Evolutionary conservation across 2,329 filamentous ascomycete genomes (phyloP).

Genomic region (Seiridium cupressi): DNA sequence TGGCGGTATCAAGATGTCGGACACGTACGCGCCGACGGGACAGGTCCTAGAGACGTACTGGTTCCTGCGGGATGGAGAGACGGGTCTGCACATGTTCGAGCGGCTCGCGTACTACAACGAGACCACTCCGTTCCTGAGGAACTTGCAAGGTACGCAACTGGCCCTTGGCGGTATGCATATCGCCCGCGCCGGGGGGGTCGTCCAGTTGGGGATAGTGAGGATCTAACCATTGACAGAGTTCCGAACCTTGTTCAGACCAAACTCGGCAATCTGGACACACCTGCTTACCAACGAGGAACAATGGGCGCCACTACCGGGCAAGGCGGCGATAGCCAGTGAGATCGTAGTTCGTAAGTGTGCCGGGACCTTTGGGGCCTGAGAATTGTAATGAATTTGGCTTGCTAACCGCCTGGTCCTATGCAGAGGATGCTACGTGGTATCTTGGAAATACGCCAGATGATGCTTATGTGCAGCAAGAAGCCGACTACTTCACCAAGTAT

Average conservation of each 20-base stretch:
- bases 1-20: conserved; percentile 58
- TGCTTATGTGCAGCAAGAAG: conserved; percentile 52
- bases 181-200: neutral
- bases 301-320: conserved; percentile 50
- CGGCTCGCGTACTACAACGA: conserved; percentile 59
- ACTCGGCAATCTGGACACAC: conserved; percentile 60
- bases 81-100: conserved; percentile 57
- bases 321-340: conserved; percentile 35
- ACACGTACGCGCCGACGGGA: conserved; percentile 55
- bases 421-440: conserved; percentile 58
- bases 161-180: neutral
- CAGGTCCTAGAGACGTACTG: conserved; percentile 63
- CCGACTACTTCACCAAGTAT: conserved; percentile 67
- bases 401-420: conserved; percentile 22
- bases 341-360: conserved; percentile 43
- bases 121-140: conserved; percentile 52
- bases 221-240: conserved; percentile 38
- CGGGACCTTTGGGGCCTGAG: neutral
- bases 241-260: conserved; percentile 59
- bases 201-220: neutral
- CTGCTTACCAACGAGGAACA: conserved; percentile 55
- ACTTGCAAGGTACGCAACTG: conserved; percentile 39
- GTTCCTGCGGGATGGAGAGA: conserved; percentile 62
- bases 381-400: neutral
- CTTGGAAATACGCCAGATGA: conserved; percentile 52